Evolutionary conservation across 371 early-diverging fungal genomes (phyloP).

Genomic region (Apophysomyces elegans): DNA sequence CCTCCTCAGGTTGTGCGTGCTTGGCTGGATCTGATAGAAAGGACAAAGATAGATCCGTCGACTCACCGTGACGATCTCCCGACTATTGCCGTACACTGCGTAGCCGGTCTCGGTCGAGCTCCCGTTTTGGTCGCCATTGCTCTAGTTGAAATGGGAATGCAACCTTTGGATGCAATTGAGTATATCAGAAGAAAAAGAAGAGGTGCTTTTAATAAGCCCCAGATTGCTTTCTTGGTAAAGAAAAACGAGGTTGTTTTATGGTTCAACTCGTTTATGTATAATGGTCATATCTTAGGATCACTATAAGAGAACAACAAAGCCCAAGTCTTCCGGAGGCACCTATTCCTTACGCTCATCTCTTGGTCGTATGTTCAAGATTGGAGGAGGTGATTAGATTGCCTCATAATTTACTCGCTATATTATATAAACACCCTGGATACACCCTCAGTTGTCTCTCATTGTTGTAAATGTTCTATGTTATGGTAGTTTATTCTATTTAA

Average conservation of each 20-base stretch:
- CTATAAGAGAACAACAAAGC: conserved; percentile 28
- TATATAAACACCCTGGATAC: too few relatives aligned
- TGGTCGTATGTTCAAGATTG: conserved; percentile 35
- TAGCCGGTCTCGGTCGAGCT: conserved; percentile 82
- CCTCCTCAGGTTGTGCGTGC: conserved; percentile 65
- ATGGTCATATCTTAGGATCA: conserved; percentile 19
- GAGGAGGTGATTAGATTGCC: conserved; percentile 5
- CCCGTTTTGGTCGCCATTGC: conserved; percentile 81
- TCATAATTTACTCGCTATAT: neutral
- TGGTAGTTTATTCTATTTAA: too few relatives aligned
- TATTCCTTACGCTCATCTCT: conserved; percentile 24
- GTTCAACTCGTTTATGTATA: neutral
- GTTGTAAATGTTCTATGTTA: too few relatives aligned
- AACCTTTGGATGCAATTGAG: conserved; percentile 78
- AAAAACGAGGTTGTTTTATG: conserved; percentile 6
- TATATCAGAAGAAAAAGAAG: conserved; percentile 75
- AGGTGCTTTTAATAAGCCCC: conserved; percentile 84
- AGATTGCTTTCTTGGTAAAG: conserved; percentile 74
- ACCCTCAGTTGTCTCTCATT: too few relatives aligned
- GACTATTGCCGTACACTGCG: conserved; percentile 86
- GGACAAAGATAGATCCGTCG: conserved; percentile 41
- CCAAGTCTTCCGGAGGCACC: conserved; percentile 17
- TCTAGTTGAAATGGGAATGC: conserved; percentile 82
- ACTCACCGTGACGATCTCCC: conserved; percentile 39
- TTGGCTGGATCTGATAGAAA: conserved; percentile 75